These are phyloP conservation scores for Limonomyces culmigenus DNA, from an alignment of 1,284 basidiomycete species.

Conservation along the genomic window DNA sequence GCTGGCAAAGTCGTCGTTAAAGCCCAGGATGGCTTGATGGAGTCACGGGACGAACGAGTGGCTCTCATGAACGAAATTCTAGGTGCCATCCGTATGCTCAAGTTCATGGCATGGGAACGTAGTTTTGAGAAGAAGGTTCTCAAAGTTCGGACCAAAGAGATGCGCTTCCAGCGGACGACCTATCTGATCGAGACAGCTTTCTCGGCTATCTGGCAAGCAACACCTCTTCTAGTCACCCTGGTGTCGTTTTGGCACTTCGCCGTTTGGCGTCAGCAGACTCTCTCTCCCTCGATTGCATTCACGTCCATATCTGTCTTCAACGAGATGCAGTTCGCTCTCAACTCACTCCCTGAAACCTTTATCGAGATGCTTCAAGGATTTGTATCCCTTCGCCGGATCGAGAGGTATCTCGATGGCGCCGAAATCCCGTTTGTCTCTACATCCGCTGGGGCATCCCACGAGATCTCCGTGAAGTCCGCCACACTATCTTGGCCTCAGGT, in stretches of 20 bases:
- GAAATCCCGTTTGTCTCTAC: conserved; percentile 52
- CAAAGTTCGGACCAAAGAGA: conserved; percentile 60
- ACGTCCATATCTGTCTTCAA: conserved; percentile 73
- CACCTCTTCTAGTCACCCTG: conserved; percentile 60
- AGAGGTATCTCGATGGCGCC: conserved; percentile 65
- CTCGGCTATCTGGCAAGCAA: conserved; percentile 36
- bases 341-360: conserved; percentile 79
- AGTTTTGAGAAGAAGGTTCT: conserved; percentile 71
- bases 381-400: conserved; percentile 80
- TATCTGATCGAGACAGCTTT: conserved; percentile 61
- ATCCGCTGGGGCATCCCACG: conserved; percentile 33
- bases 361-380: conserved; percentile 76
- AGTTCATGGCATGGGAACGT: conserved; percentile 95
- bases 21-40: conserved; percentile 83
- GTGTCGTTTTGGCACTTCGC: conserved; percentile 77
- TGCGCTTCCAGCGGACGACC: conserved; percentile 72
- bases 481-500: conserved; percentile 85
- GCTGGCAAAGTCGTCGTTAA: conserved; percentile 74
- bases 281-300: conserved; percentile 80
- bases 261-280: conserved; percentile 41
- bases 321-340: conserved; percentile 74
- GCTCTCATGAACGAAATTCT: conserved; percentile 89
- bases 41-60: conserved; percentile 79
- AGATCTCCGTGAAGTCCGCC: conserved; percentile 64
- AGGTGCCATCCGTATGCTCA: conserved; percentile 86